These are phyloP conservation scores for Phylloporus sp. DNA, from an alignment of 1,284 basidiomycete species.

Conservation along the genomic window DNA sequence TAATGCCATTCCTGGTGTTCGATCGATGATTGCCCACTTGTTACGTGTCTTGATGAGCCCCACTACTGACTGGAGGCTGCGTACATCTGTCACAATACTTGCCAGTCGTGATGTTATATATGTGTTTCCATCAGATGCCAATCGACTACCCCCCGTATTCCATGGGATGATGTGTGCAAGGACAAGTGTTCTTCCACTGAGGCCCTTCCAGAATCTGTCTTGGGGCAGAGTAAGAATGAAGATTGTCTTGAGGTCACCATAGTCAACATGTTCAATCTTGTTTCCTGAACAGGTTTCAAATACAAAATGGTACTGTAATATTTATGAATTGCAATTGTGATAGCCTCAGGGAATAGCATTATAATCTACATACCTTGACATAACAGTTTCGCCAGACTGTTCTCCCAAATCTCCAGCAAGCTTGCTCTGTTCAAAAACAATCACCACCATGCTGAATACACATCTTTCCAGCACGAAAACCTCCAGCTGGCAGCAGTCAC, in stretches of 20 bases:
- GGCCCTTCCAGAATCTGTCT: neutral
- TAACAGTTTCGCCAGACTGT: neutral
- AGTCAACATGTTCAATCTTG: neutral
- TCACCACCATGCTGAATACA: neutral
- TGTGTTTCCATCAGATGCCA: neutral
- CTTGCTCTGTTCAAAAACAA: neutral
- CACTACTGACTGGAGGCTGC: no score
- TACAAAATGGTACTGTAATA: neutral
- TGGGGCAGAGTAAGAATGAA: neutral
- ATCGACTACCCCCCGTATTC: neutral
- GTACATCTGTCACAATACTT: neutral
- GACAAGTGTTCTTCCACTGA: neutral
- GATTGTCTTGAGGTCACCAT: neutral
- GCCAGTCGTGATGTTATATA: neutral
- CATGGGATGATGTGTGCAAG: neutral
- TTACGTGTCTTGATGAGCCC: neutral
- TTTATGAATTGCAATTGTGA: no score
- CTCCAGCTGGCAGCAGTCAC: neutral
- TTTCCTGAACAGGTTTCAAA: neutral
- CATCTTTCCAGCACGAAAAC: neutral
- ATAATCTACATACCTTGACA: neutral
- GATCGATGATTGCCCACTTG: neutral
- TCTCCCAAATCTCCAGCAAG: neutral
- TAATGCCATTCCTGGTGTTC: neutral
- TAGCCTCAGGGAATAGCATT: no score